phyloP scores from a whole-genome alignment of 371 early-diverging fungal species.

The Mucor saturninus region DNA sequence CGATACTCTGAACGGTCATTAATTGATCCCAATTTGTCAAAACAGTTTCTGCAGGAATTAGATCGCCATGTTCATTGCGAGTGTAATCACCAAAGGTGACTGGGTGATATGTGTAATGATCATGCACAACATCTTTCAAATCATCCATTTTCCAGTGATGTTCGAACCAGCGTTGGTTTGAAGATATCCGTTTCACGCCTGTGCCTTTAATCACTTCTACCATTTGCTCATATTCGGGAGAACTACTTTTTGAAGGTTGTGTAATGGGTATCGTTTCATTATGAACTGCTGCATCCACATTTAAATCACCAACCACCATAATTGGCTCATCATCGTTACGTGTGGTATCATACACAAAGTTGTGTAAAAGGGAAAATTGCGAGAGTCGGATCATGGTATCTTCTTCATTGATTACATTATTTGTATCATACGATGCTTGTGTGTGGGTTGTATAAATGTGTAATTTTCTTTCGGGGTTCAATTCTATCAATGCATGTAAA shows the following conservation, averaged over 20 bases:
- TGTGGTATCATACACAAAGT: constrained; percentile 61
- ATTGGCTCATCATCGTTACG: constrained; percentile 49
- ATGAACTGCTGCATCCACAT: constrained; percentile 71
- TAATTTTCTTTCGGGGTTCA: constrained; percentile 52
- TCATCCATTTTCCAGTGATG: constrained; percentile 32
- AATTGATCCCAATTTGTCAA: constrained; percentile 60
- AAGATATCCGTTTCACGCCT: constrained; percentile 15
- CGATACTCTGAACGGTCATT: constrained; percentile 67
- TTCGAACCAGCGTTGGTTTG: constrained; percentile 22
- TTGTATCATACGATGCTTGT: constrained; percentile 72
- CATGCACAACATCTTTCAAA: constrained; percentile 59
- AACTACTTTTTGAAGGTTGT: constrained; percentile 42
- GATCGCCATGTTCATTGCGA: constrained; percentile 37
- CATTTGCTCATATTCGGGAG: constrained; percentile 68
- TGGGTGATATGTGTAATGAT: constrained; percentile 67
- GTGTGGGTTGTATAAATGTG: constrained; percentile 87
- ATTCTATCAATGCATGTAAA: constrained; percentile 72
- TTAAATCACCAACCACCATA: constrained; percentile 78
- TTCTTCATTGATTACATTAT: constrained; percentile 52
- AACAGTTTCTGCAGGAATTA: constrained; percentile 61
- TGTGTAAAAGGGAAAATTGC: constrained; percentile 67
- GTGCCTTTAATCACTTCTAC: constrained; percentile 67
- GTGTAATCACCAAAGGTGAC: constrained; percentile 77
- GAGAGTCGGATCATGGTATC: constrained; percentile 62
- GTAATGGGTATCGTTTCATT: constrained; percentile 28